Conservation (phyloP, 2,329 filamentous ascomycete species). For the Cephalotrichum gorgonifer region DNA sequence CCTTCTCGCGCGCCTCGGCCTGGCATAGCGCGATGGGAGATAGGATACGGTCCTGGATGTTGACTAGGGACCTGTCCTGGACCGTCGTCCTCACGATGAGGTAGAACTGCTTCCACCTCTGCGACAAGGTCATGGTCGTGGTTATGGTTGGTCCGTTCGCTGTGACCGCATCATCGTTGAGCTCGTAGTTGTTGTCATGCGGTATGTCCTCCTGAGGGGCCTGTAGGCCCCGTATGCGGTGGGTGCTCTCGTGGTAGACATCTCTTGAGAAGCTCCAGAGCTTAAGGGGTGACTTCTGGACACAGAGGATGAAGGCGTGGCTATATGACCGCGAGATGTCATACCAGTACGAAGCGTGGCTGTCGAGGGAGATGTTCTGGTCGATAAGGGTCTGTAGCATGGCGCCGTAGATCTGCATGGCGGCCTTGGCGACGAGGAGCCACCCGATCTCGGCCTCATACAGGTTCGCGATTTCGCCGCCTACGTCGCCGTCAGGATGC, state of each 20-base stretch:
- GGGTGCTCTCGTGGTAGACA: conserved; percentile 53
- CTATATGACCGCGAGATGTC: conserved; percentile 70
- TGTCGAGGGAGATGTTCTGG: conserved; percentile 70
- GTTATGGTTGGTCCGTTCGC: not conserved
- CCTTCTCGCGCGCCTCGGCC: conserved; percentile 66
- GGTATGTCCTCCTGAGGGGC: not conserved
- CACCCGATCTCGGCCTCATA: conserved; percentile 79
- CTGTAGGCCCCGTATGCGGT: conserved; percentile 27
- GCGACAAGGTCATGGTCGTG: conserved; percentile 9
- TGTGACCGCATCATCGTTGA: conserved; percentile 15
- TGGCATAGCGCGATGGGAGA: conserved; percentile 69
- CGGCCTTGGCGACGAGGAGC: conserved; percentile 83
- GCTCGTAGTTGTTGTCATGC: conserved; percentile 17
- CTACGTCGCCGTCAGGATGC: conserved; percentile 13
- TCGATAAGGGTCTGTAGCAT: conserved; percentile 69
- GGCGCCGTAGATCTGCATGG: conserved; percentile 79
- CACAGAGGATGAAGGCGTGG: conserved; percentile 70
- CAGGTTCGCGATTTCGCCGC: conserved; percentile 19
- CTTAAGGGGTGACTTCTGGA: conserved; percentile 73
- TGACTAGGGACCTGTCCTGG: conserved; percentile 57
- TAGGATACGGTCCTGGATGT: conserved; percentile 62
- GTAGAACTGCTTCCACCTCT: conserved; percentile 64
- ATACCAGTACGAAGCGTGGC: conserved; percentile 95
- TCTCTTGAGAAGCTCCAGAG: conserved; percentile 63
- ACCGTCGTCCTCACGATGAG: conserved; percentile 67